Percentiles rank a stretch among this genome's conserved stretches.
Evolutionary conservation across 1,139 yeast genomes (phyloP).

Genomic region (Protomyces inouyei): DNA sequence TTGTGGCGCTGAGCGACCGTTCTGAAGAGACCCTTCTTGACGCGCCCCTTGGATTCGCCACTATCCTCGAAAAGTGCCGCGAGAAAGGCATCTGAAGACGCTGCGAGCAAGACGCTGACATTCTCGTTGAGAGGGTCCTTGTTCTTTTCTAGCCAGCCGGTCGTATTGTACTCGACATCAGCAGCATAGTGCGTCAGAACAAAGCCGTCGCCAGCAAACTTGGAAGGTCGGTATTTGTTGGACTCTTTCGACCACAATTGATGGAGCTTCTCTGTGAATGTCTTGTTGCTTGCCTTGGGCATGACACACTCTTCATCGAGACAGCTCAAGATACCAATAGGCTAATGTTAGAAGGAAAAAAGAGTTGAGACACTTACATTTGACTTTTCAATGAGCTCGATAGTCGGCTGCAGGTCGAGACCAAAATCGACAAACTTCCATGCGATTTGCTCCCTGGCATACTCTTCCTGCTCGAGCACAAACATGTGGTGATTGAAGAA

Average conservation of each 20-base stretch:
- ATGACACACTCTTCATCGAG: constrained; percentile 94
- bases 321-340: constrained; percentile 82
- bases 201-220: constrained; percentile 56
- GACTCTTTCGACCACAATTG: constrained; percentile 56
- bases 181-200: constrained; percentile 91
- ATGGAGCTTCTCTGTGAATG: constrained; percentile 76
- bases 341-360: constrained; percentile 37
- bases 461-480: constrained; percentile 93
- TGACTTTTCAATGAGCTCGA: constrained; percentile 75
- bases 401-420: constrained; percentile 91
- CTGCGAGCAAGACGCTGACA: constrained; percentile 54
- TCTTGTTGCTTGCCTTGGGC: constrained; percentile 79
- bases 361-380: constrained; percentile 32
- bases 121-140: constrained; percentile 88
- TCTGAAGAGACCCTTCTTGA: constrained; percentile 51
- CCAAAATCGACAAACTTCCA: constrained; percentile 98
- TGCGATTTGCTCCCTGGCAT: constrained; percentile 82
- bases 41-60: constrained; percentile 31
- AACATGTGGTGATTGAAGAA: constrained; percentile 97
- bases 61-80: constrained; percentile 44
- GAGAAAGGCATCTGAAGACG: constrained; percentile 55
- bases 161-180: constrained; percentile 83
- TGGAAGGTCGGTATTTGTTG: constrained; percentile 57
- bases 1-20: constrained; percentile 75
- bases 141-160: constrained; percentile 91